Percentiles rank a stretch among this genome's conserved stretches.
These are phyloP conservation scores for Fusarium scirpi DNA, from an alignment of 2,329 filamentous ascomycete species.

Conservation along the genomic window DNA sequence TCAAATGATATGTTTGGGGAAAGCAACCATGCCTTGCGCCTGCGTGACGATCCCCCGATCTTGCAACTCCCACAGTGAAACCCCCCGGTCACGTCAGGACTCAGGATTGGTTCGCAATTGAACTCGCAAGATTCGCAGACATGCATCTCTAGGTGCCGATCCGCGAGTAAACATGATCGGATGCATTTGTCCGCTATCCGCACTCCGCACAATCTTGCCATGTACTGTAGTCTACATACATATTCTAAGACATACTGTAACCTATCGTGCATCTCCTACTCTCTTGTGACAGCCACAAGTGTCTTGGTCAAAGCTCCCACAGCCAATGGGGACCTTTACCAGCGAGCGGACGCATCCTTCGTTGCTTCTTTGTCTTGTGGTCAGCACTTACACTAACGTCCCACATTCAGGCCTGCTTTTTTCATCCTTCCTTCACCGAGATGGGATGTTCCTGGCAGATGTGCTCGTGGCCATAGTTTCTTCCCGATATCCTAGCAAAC, in stretches of 20 bases:
- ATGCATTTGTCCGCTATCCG: slow-evolving; percentile 22
- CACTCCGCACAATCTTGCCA: slow-evolving; percentile 13
- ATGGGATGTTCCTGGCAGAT: slow-evolving; percentile 24
- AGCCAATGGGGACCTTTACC: background rate
- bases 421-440: slow-evolving; percentile 23
- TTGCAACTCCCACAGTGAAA: slow-evolving; percentile 39
- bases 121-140: slow-evolving; percentile 14
- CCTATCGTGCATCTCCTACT: slow-evolving; percentile 10
- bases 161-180: slow-evolving; percentile 22
- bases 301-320: background rate
- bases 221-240: background rate
- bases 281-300: slow-evolving; percentile 6
- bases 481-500: slow-evolving; percentile 29
- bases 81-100: slow-evolving; percentile 10
- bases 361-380: slow-evolving; percentile 4
- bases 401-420: slow-evolving; percentile 35
- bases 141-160: slow-evolving; percentile 31
- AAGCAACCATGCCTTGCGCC: slow-evolving; percentile 36
- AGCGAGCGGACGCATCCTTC: background rate
- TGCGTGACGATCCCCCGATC: slow-evolving; percentile 44
- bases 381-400: slow-evolving; percentile 33
- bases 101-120: slow-evolving; percentile 31
- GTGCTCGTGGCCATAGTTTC: slow-evolving; percentile 24
- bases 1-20: slow-evolving; percentile 28
- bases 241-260: slow-evolving; percentile 8